phyloP scores from a whole-genome alignment of 768 basidiomycete genomes.

The Russula ochroleuca region DNA sequence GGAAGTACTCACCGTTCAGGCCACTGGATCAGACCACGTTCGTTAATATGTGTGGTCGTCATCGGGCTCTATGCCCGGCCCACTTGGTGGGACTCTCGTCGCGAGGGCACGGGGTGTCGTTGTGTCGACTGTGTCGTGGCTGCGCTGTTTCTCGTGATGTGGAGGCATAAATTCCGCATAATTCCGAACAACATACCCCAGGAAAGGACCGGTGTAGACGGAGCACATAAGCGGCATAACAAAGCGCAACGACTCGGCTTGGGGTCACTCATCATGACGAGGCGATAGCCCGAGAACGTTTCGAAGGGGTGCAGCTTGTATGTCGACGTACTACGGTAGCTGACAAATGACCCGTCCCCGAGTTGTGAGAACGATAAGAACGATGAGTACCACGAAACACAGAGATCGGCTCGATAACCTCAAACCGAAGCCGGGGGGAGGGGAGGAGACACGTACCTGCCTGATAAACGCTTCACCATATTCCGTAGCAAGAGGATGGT shows the following conservation, averaged over 20 bases:
- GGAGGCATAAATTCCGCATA: too few relatives aligned
- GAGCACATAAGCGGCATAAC: conserved; percentile 84
- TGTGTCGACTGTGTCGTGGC: too few relatives aligned
- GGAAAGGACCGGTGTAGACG: conserved; percentile 88
- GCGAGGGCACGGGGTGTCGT: too few relatives aligned
- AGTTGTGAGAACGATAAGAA: background rate
- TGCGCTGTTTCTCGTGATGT: too few relatives aligned
- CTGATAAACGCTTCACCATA: conserved; percentile 93
- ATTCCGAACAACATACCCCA: conserved; percentile 91
- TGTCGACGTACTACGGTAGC: conserved; percentile 83
- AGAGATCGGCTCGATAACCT: background rate
- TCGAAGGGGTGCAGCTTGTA: conserved; percentile 95
- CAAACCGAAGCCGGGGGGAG: background rate
- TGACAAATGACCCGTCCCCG: conserved; percentile 88
- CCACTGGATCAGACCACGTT: too few relatives aligned
- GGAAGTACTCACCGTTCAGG: too few relatives aligned
- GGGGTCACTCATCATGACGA: conserved; percentile 90
- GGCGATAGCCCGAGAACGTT: conserved; percentile 89
- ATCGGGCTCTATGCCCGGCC: too few relatives aligned
- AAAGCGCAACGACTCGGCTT: conserved; percentile 76
- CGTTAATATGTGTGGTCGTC: too few relatives aligned
- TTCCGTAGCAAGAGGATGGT: conserved; percentile 86
- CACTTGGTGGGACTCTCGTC: too few relatives aligned
- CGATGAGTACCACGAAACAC: background rate
- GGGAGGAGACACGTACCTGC: conserved; percentile 48